Evolutionary conservation across 441 rosid genomes (phyloP), one percentile per base, ranked within the genome.

Genomic region (Theobroma grandiflorum): DNA sequence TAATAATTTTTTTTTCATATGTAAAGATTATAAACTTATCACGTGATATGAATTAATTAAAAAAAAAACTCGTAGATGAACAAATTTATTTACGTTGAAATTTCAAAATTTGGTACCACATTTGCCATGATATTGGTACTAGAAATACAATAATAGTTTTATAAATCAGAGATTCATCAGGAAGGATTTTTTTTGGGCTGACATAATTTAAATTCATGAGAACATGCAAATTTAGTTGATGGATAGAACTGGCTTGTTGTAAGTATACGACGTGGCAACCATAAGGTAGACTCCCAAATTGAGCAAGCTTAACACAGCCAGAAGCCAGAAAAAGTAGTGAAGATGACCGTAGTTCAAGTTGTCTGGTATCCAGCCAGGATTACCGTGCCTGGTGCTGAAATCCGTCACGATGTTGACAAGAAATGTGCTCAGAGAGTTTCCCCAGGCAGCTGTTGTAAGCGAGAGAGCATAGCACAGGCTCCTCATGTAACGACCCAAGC

Each of bases 381-480:
- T 81, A 31, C 94, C 94, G 1, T 89, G 49, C 7, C 76, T 84
- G 4, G 91, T 87, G 58, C 91, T 90, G 72, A 88, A 67, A 58
- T 84, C 82, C 2, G 90, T 83, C 42, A 88, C 92, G 15, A 90
- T 63, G 2, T 84, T 85, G 33, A 90, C 90, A 0, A 88, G 86
- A 75, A 89, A 52, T 14, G 91, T 87, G 84, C 94, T 89, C 78
- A 92, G 75, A 79, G 90, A 88, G 79, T 83, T 90, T 35, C 95
- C 94, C 2, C 90, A 81, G 2, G 95, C 90, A 6, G 85, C 86
- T 0, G 91, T 89, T 1, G 91, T 89, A 6, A 89, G 91, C 2
- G 91, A 84, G 70, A 92, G 84, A 2, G 92, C 94, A 2, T 94
- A 89, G 82, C 94, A 89, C 8, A 90, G 74, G 81, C 92, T 92